Evolutionary conservation across 805 yeast genomes (phyloP).

Genomic region (Saturnispora sekii): DNA sequence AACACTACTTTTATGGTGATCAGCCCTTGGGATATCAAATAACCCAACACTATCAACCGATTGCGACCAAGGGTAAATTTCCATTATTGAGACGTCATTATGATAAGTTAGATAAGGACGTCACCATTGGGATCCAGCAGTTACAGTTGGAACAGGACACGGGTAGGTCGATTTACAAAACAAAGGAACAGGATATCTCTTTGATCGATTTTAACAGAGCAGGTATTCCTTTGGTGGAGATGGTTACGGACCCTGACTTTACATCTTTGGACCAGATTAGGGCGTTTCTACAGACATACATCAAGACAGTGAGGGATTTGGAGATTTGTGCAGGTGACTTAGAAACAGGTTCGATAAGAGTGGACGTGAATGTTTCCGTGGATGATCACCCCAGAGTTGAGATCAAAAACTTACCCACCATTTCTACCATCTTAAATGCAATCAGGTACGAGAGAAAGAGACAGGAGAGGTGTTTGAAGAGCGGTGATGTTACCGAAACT

Average conservation of each 20-base stretch:
- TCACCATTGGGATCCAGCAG: conserved; percentile 58
- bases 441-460: conserved; percentile 62
- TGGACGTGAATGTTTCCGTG: conserved; percentile 88
- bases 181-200: conserved; percentile 23
- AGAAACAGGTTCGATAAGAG: conserved; percentile 91
- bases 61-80: conserved; percentile 60
- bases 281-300: conserved; percentile 74
- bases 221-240: conserved; percentile 78
- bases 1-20: conserved; percentile 93
- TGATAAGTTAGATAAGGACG: conserved; percentile 30
- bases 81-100: conserved; percentile 43
- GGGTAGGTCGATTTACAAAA: conserved; percentile 60
- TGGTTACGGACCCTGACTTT: conserved; percentile 88
- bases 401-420: conserved; percentile 79
- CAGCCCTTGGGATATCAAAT: conserved; percentile 96
- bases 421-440: conserved; percentile 71
- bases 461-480: conserved; percentile 41
- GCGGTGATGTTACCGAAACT: conserved; percentile 6
- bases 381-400: conserved; percentile 69
- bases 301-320: conserved; percentile 55
- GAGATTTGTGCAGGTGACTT: conserved; percentile 81
- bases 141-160: conserved; percentile 94
- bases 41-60: conserved; percentile 78
- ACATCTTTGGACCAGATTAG: conserved; percentile 55
- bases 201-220: conserved; percentile 76